phyloP scores from a whole-genome alignment of 495 filamentous ascomycete genomes.

The Ramalina peruviana region DNA sequence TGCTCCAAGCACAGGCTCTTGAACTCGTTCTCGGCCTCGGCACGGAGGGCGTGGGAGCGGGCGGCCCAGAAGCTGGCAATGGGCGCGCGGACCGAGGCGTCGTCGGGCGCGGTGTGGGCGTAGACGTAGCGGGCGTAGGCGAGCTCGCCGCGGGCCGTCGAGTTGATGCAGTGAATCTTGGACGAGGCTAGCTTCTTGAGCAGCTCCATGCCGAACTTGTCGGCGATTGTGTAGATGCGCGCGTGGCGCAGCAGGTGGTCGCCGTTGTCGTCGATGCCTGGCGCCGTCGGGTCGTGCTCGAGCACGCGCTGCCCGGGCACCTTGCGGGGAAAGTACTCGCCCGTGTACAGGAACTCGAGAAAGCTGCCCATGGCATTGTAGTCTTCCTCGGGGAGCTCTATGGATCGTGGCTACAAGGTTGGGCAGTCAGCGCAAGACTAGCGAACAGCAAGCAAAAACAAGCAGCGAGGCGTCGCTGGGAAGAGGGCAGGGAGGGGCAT shows the following conservation, averaged over 20 bases:
- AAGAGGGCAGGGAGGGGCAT: no score
- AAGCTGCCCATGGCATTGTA: slow-evolving; percentile 72
- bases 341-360: slow-evolving; percentile 79
- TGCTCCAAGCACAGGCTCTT: slow-evolving; percentile 69
- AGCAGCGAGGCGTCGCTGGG: no score
- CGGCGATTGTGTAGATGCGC: slow-evolving; percentile 73
- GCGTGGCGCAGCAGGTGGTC: slow-evolving; percentile 73
- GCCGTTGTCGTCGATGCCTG: slow-evolving; percentile 53
- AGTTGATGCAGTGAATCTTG: slow-evolving; percentile 81
- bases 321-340: slow-evolving; percentile 62
- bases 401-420: slow-evolving; percentile 50
- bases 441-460: no score
- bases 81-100: slow-evolving; percentile 60
- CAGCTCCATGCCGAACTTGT: slow-evolving; percentile 55
- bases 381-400: slow-evolving; percentile 55
- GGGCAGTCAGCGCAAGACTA: no score
- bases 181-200: slow-evolving; percentile 66
- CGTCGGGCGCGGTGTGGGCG: slow-evolving; percentile 52
- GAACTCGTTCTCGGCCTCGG: slow-evolving; percentile 75
- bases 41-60: slow-evolving; percentile 60
- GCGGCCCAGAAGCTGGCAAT: slow-evolving; percentile 81
- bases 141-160: slow-evolving; percentile 74
- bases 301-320: slow-evolving; percentile 26
- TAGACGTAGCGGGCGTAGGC: slow-evolving; percentile 85
- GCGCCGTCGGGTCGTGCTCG: slow-evolving; percentile 42